Evolutionary conservation across 768 basidiomycete species (phyloP), one percentile per base, ranked within the genome.

Genomic region (Suillus variegatus): DNA sequence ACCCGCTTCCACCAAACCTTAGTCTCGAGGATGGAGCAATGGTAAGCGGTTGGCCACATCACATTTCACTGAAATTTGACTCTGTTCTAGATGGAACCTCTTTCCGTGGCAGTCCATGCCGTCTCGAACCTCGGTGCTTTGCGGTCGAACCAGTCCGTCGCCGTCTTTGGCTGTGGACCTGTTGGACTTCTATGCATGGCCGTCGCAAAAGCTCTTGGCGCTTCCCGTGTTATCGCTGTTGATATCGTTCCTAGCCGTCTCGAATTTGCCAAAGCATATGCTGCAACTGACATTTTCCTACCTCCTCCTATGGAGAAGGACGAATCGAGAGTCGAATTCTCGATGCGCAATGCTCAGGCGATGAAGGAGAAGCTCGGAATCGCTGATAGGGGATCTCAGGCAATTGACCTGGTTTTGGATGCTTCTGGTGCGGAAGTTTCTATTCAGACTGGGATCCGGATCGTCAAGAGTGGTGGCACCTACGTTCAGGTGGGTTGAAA

Each of bases 1-100:
- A 94, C 76, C 83, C 81, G 46, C 86, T 99, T 14, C 95, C 95
- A 3, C 85, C 90, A n/a, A 82, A 87, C 72, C 86, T 98, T 57
- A 86, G 90, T 22, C 85, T 97, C 16, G 96, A 97, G 76, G 95
- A 99, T 74, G 97, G 96, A 40, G 95, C 97, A 7, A 92, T 98
- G 93, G 92, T 92, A 64, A 60, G 80, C 65, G n/a, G 43, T 7
- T 32, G 2, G 36, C 22, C 36, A n/a, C 28, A 36, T 25, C 13
- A 16, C 6, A 41, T 16, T 22, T 3, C 4, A 40, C 66, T 58
- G 54, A 40, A 18, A 22, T 61, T 52, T 58, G 66, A n/a, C 40
- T 49, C 36, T 35, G 4, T 28, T 56, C 22, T 65, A 94, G 93
- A 95, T 97, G 81, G 97, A 98, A 76, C 97, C 97, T 6, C 86